These are phyloP conservation scores for Beta macrorhiza DNA, from an alignment of 179 eudicot species.

Conservation along the genomic window DNA sequence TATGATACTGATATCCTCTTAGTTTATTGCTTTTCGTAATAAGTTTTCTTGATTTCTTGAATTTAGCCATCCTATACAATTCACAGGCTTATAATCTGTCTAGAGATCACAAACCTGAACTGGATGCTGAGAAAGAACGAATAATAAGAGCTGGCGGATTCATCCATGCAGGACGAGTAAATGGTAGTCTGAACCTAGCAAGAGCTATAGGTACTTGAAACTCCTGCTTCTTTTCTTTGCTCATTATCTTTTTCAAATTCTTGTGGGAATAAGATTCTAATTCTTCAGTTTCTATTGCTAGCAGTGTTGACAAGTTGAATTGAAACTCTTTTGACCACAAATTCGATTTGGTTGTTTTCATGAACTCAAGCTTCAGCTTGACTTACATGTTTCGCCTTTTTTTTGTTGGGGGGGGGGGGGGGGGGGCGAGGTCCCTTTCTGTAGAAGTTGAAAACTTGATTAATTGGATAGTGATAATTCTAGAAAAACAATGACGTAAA, in stretches of 20 bases:
- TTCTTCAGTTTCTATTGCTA: not conserved
- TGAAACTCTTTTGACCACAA: not conserved
- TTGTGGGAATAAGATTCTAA: not conserved
- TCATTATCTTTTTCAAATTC: not conserved
- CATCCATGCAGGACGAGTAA: slow-evolving; percentile 94
- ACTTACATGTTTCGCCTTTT: not conserved
- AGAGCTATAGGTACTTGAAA: slow-evolving; percentile 81
- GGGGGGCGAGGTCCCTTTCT: not conserved
- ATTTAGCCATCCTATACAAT: slow-evolving; percentile 11
- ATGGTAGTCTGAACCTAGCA: slow-evolving; percentile 90
- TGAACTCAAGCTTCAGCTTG: no score
- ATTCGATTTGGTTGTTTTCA: no score
- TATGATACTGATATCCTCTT: no score
- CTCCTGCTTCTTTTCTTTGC: not conserved
- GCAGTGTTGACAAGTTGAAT: not conserved
- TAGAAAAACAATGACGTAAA: not conserved
- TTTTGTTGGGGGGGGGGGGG: not conserved
- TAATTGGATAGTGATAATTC: not conserved
- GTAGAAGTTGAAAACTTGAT: not conserved
- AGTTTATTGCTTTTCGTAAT: not conserved
- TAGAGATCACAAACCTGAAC: slow-evolving; percentile 95
- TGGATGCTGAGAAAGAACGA: slow-evolving; percentile 87
- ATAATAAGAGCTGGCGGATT: slow-evolving; percentile 96
- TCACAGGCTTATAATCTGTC: slow-evolving; percentile 93
- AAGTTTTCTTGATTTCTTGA: not conserved